These are phyloP conservation scores for Biancaea sappan DNA, from an alignment of 306 rosid genomes.

Conservation along the genomic window DNA sequence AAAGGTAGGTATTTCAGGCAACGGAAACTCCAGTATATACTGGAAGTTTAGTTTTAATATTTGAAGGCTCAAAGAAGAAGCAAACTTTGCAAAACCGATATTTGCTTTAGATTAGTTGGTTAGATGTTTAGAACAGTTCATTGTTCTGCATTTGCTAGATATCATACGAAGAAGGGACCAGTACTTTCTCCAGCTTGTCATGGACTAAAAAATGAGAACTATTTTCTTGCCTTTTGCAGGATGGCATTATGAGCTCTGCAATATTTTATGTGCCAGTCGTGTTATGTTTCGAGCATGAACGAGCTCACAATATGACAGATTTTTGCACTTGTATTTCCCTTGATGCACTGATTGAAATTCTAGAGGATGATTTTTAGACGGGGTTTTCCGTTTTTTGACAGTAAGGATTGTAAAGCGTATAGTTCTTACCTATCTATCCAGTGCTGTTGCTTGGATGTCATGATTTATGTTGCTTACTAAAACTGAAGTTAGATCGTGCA, in stretches of 20 bases:
- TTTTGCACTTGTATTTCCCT: neutral
- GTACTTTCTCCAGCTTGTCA: neutral
- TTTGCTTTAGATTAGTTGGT: neutral
- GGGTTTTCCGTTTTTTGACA: conserved; percentile 15
- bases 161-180: conserved; percentile 11
- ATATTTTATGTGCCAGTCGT: conserved; percentile 21
- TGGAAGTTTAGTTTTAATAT: neutral
- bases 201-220: neutral
- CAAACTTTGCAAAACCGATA: conserved; percentile 2
- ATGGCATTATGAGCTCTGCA: conserved; percentile 5
- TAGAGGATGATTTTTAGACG: conserved; percentile 1
- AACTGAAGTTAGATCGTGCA: conserved; percentile 12
- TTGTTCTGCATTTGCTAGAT: conserved; percentile 25
- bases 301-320: conserved; percentile 5
- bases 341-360: conserved; percentile 2
- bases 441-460: conserved; percentile 21
- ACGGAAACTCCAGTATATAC: conserved; percentile 1
- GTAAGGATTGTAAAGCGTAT: neutral
- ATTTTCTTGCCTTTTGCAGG: neutral
- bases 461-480: conserved; percentile 1
- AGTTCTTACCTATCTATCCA: conserved; percentile 11
- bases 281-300: conserved; percentile 5
- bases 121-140: conserved; percentile 5
- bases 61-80: neutral
- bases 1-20: conserved; percentile 20